These are phyloP conservation scores for Haplosporangium sp. DNA, from an alignment of 371 early-diverging fungal genomes.

Conservation along the genomic window DNA sequence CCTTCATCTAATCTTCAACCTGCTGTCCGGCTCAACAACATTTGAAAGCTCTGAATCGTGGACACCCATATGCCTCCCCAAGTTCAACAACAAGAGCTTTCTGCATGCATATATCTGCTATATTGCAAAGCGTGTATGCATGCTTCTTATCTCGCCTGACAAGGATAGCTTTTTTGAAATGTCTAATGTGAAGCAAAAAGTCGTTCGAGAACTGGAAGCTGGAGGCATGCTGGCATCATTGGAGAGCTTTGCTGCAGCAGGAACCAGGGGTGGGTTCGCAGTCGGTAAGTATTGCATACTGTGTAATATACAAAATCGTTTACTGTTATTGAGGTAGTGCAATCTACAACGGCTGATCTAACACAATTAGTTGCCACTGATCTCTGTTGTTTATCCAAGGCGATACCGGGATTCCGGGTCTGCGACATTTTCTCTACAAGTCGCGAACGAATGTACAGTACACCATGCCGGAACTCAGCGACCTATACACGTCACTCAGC, in stretches of 20 bases:
- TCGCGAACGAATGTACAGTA: conserved; percentile 76
- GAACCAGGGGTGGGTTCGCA: conserved; percentile 52
- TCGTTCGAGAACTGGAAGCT: conserved; percentile 66
- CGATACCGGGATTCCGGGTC: conserved; percentile 73
- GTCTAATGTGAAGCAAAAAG: conserved; percentile 72
- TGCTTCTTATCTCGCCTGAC: conserved; percentile 83
- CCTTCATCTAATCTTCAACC: conserved; percentile 85
- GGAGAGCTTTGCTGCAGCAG: conserved; percentile 47
- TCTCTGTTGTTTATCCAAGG: conserved; percentile 47
- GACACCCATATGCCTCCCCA: conserved; percentile 96
- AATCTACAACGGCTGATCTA: too few species aligned
- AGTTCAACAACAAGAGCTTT: conserved; percentile 89
- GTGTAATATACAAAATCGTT: not conserved
- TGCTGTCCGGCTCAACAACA: conserved; percentile 80
- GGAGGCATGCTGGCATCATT: conserved; percentile 37
- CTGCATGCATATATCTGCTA: conserved; percentile 90
- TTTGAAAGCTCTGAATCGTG: conserved; percentile 86
- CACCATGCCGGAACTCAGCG: conserved; percentile 70
- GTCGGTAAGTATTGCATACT: conserved; percentile 30
- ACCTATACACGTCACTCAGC: conserved; percentile 58
- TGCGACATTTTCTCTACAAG: conserved; percentile 83
- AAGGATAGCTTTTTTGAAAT: conserved; percentile 87
- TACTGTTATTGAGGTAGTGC: too few species aligned
- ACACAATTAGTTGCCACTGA: too few species aligned
- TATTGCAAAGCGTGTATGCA: conserved; percentile 73